Evolutionary conservation across 495 filamentous ascomycete genomes (phyloP).

Genomic region (Penicillium goetzii): DNA sequence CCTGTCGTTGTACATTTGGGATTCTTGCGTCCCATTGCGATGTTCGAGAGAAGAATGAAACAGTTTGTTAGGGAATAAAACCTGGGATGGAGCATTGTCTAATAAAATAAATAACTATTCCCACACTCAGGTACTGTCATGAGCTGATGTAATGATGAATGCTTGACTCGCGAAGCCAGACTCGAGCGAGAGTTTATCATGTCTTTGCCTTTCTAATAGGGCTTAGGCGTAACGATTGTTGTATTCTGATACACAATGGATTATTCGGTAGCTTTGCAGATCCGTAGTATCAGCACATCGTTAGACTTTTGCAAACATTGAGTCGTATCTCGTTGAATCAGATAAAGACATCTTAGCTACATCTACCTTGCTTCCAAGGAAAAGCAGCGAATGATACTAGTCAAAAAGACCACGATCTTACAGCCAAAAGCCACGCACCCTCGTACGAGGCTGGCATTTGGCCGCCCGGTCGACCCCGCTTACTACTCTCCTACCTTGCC

Average conservation of each 20-base stretch:
- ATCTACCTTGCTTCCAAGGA: no score
- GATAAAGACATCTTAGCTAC: background rate
- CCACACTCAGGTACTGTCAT: background rate
- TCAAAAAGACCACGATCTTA: background rate
- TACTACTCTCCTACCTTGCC: background rate
- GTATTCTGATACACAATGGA: no score
- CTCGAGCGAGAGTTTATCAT: no score
- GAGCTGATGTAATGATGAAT: background rate
- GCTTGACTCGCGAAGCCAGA: background rate
- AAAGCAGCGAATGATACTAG: background rate
- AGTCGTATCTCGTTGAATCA: background rate
- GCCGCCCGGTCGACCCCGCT: background rate
- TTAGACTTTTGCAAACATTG: no score
- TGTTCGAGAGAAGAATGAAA: background rate
- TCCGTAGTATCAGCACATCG: no score
- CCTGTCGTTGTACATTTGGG: background rate
- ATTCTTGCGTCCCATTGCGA: background rate
- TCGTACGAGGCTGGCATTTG: background rate
- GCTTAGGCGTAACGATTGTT: no score
- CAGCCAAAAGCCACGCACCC: background rate
- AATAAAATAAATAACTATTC: background rate
- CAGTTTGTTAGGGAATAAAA: background rate
- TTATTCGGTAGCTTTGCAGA: no score
- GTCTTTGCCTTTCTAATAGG: no score
- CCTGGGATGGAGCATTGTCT: background rate